phyloP scores from a whole-genome alignment of 345 rosid species.

The Hibiscus mutabilis region DNA sequence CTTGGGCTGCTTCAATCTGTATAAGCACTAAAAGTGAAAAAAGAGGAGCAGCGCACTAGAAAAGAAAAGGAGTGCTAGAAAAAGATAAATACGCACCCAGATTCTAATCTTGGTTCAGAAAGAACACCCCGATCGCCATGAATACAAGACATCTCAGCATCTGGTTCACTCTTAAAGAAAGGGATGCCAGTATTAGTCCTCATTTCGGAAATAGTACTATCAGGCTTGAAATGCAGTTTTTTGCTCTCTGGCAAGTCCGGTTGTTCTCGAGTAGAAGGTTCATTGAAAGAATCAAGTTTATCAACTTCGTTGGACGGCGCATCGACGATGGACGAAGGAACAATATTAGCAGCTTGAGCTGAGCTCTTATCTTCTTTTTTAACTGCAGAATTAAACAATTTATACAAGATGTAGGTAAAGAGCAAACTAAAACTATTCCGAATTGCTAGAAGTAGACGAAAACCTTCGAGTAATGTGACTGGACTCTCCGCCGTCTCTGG shows the following conservation, averaged over 20 bases:
- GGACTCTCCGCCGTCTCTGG: background rate
- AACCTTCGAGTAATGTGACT: background rate
- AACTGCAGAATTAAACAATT: background rate
- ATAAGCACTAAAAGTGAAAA: background rate
- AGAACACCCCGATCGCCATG: background rate
- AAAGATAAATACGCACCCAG: background rate
- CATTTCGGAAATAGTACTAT: background rate
- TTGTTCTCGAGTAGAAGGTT: background rate
- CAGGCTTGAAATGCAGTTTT: background rate
- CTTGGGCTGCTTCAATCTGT: constrained; percentile 35
- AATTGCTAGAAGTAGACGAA: background rate
- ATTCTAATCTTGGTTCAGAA: background rate
- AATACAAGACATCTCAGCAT: background rate
- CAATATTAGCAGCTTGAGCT: background rate
- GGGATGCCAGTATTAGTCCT: background rate
- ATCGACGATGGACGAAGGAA: background rate
- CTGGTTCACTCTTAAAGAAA: background rate
- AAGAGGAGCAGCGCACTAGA: background rate
- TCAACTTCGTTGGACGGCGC: background rate
- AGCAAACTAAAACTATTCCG: background rate
- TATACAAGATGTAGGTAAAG: background rate
- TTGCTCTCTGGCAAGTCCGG: background rate
- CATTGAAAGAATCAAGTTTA: background rate
- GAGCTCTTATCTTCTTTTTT: background rate
- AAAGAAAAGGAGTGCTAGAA: too few relatives aligned